Conservation (phyloP, 2,329 filamentous ascomycete species). For the Alternaria conjuncta region DNA sequence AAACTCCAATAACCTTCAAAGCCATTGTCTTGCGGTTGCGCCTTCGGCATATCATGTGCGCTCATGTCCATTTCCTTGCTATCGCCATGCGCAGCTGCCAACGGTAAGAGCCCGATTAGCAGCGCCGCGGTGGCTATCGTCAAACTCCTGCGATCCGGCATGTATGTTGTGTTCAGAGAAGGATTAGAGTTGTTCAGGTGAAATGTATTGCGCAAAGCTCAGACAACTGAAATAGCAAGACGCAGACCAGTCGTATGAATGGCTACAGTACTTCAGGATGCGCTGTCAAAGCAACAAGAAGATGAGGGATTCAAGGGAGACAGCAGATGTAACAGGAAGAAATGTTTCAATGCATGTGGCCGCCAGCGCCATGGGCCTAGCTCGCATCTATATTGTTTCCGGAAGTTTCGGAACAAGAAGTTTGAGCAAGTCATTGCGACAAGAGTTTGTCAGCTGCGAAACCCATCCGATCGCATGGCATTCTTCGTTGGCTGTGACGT, state of each 20-base stretch:
- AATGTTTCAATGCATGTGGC: constrained; percentile 2
- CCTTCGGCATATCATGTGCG: constrained; percentile 29
- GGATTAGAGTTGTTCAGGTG: neutral
- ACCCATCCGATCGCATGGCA: constrained; percentile 31
- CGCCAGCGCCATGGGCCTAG: constrained; percentile 4
- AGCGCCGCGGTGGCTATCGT: constrained; percentile 44
- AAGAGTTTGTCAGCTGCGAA: constrained; percentile 36
- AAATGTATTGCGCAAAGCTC: neutral
- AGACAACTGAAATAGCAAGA: neutral
- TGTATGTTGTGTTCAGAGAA: constrained; percentile 26
- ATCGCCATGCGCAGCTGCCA: constrained; percentile 52
- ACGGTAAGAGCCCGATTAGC: constrained; percentile 50
- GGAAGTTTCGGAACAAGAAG: constrained; percentile 34
- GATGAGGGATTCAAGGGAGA: constrained; percentile 6
- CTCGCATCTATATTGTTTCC: constrained; percentile 23
- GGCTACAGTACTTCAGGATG: constrained; percentile 3
- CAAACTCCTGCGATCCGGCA: constrained; percentile 31
- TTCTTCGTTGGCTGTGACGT: constrained; percentile 21
- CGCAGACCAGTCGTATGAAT: neutral
- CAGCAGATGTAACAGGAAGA: constrained; percentile 14
- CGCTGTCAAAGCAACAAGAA: constrained; percentile 4
- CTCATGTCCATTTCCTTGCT: constrained; percentile 38
- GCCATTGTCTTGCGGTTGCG: constrained; percentile 20
- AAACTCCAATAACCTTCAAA: constrained; percentile 66
- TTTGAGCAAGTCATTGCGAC: constrained; percentile 24